Percentiles rank a stretch among this genome's conserved stretches.
phyloP scores from a whole-genome alignment of 2,329 filamentous ascomycete genomes.

The Leptographium galeiforme region DNA sequence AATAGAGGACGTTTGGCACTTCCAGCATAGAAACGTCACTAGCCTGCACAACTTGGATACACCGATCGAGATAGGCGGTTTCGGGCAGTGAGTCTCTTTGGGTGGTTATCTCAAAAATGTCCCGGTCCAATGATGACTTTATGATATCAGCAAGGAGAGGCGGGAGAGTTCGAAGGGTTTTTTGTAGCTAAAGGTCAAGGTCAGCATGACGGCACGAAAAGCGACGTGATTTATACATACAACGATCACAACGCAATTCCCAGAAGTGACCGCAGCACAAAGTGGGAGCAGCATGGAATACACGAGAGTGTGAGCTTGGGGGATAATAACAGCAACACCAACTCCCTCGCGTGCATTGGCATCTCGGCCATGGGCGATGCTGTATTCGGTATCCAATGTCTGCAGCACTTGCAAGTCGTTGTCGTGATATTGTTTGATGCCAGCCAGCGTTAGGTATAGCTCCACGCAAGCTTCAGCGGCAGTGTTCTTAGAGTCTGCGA shows the following conservation, averaged over 20 bases:
- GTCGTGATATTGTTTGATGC: slow-evolving; percentile 17
- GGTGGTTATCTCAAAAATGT: slow-evolving; percentile 9
- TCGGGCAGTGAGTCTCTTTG: slow-evolving; percentile 1
- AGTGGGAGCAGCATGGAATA: slow-evolving; percentile 20
- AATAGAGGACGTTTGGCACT: slow-evolving; percentile 7
- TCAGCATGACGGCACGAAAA: background rate
- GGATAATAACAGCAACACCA: slow-evolving; percentile 20
- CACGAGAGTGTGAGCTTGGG: slow-evolving; percentile 17
- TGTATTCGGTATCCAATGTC: slow-evolving; percentile 18
- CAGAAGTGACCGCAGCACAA: slow-evolving; percentile 21
- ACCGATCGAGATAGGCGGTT: background rate
- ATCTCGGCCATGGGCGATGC: slow-evolving; percentile 15
- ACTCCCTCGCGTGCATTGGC: slow-evolving; percentile 12
- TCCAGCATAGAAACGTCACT: background rate
- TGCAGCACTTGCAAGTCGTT: slow-evolving; percentile 13
- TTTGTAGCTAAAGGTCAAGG: slow-evolving; percentile 10
- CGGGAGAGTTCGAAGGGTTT: slow-evolving; percentile 6
- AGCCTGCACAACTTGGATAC: slow-evolving; percentile 15
- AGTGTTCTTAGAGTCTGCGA: slow-evolving; percentile 16
- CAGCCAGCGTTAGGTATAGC: slow-evolving; percentile 17
- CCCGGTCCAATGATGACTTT: background rate
- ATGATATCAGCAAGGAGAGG: background rate
- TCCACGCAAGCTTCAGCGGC: slow-evolving; percentile 20
- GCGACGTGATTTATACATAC: slow-evolving; percentile 6
- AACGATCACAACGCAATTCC: slow-evolving; percentile 22